Percentiles rank a stretch among this genome's conserved stretches.
Conservation (phyloP, 164 flowering plant species). For the Malania oleifera region DNA sequence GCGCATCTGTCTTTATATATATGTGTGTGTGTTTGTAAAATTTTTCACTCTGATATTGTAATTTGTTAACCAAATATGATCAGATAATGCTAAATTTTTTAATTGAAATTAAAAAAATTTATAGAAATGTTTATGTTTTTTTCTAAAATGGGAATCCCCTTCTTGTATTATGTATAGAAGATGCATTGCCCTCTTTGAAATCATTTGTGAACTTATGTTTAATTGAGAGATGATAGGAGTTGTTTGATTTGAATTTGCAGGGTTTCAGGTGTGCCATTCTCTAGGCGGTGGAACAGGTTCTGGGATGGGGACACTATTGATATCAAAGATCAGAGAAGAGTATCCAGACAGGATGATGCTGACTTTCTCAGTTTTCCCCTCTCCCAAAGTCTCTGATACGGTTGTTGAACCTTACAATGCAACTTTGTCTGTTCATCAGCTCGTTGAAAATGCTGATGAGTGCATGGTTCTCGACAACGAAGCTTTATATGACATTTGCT, state of each 20-base stretch:
- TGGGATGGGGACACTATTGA: slow-evolving; percentile 63
- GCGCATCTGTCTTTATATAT: background rate
- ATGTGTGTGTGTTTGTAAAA: background rate
- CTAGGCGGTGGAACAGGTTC: slow-evolving; percentile 72
- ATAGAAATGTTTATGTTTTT: too few species aligned
- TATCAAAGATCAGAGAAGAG: slow-evolving; percentile 66
- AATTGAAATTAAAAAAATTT: too few species aligned
- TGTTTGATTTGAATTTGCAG: slow-evolving; percentile 29
- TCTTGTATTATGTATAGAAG: too few species aligned
- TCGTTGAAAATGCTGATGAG: slow-evolving; percentile 71
- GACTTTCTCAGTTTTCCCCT: slow-evolving; percentile 67
- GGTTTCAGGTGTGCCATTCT: slow-evolving; percentile 71
- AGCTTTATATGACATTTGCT: slow-evolving; percentile 64
- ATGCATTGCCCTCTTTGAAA: too few species aligned
- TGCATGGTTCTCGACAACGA: slow-evolving; percentile 74
- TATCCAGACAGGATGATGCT: slow-evolving; percentile 72
- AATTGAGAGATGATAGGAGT: background rate
- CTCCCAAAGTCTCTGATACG: slow-evolving; percentile 70
- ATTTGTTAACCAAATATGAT: too few species aligned
- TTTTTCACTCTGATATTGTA: background rate
- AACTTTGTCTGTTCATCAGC: slow-evolving; percentile 64
- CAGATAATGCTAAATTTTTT: too few species aligned
- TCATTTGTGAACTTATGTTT: too few species aligned
- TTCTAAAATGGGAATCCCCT: too few species aligned
- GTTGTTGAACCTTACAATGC: slow-evolving; percentile 78